Evolutionary conservation across 768 basidiomycete genomes (phyloP).

Genomic region (Neoboletus brunneissimus): DNA sequence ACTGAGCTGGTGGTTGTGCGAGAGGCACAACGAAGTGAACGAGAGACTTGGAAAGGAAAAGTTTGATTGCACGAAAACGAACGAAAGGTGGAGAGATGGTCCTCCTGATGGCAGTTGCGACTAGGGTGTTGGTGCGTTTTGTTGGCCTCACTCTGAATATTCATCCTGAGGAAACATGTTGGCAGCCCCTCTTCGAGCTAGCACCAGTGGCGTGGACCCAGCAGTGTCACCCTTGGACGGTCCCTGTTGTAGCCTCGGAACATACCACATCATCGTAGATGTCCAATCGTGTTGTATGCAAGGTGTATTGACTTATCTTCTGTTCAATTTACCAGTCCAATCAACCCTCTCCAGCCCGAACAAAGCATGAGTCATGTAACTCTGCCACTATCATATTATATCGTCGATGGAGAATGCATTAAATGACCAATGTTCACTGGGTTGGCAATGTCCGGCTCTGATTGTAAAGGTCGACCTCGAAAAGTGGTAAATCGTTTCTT

Average conservation of each 20-base stretch:
- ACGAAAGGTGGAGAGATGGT: slow-evolving; percentile 92
- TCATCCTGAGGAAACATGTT: not conserved
- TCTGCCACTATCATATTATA: not conserved
- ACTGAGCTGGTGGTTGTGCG: slow-evolving; percentile 85
- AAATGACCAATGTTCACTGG: not conserved
- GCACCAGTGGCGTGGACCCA: not conserved
- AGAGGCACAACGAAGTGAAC: slow-evolving; percentile 92
- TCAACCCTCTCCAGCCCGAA: not conserved
- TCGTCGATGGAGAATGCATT: not conserved
- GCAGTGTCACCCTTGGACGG: not conserved
- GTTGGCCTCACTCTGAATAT: not conserved
- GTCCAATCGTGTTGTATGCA: not conserved
- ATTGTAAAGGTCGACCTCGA: not conserved
- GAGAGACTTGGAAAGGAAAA: slow-evolving; percentile 74
- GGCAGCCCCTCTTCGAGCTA: not conserved
- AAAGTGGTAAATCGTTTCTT: too few relatives aligned
- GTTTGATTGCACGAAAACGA: slow-evolving; percentile 81
- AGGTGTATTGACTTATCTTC: not conserved
- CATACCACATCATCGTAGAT: not conserved
- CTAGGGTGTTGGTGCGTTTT: slow-evolving; percentile 35
- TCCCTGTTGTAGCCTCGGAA: not conserved
- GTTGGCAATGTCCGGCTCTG: too few relatives aligned
- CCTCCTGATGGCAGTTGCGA: slow-evolving; percentile 87
- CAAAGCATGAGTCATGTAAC: not conserved
- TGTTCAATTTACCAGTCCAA: not conserved